Percentiles rank a stretch among this genome's conserved stretches.
These are phyloP conservation scores for Aspergillus pseudoviridinutans DNA, from an alignment of 2,329 filamentous ascomycete species.

Conservation along the genomic window DNA sequence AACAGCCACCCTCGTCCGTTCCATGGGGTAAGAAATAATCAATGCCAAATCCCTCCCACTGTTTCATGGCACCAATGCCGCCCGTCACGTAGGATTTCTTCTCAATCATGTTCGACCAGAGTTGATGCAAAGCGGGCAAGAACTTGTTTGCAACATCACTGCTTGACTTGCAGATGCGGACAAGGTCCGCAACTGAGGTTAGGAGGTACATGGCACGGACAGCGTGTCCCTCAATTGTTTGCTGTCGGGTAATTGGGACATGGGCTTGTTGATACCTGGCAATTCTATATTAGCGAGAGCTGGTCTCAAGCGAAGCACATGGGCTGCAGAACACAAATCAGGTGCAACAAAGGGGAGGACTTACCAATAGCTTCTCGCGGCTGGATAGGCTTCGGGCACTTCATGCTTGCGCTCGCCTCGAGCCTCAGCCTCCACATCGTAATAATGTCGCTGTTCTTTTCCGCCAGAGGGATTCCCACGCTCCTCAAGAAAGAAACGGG, in stretches of 20 bases:
- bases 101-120: constrained; percentile 60
- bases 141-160: constrained; percentile 11
- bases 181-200: constrained; percentile 55
- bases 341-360: background rate
- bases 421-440: constrained; percentile 50
- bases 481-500: constrained; percentile 56
- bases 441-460: constrained; percentile 50
- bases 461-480: constrained; percentile 46
- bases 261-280: constrained; percentile 54
- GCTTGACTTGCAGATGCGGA: constrained; percentile 29
- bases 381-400: constrained; percentile 47
- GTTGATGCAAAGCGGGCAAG: constrained; percentile 38
- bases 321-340: background rate
- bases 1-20: constrained; percentile 60
- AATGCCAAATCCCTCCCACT: constrained; percentile 59
- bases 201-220: constrained; percentile 60
- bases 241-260: constrained; percentile 51
- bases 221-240: constrained; percentile 55
- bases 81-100: constrained; percentile 62
- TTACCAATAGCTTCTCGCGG: constrained; percentile 37
- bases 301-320: background rate
- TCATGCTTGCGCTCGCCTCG: constrained; percentile 43
- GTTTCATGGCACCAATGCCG: constrained; percentile 54
- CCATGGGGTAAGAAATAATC: constrained; percentile 58
- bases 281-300: background rate